Evolutionary conservation across 768 basidiomycete genomes (phyloP), one percentile per base, ranked within the genome.

Genomic region (Clitopilus passeckerianus): DNA sequence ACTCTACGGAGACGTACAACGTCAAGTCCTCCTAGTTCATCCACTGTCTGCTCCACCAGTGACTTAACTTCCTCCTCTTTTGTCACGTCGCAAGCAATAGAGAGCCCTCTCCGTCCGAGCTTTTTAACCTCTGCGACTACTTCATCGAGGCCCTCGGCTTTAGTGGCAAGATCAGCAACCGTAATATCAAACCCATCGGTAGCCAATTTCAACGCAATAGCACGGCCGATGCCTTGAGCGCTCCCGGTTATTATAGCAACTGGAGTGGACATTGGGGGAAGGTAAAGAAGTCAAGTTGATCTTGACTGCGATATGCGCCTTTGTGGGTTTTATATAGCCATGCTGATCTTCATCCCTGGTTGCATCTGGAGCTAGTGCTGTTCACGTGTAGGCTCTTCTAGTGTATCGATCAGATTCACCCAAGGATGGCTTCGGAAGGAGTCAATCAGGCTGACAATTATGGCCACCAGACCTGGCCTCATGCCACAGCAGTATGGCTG

Each of bases 151-250:
- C 44, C 22, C 6, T 52, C 60, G n/a, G 44, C 10, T 20, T 74
- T 63, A 1, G 59, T 43, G 1, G 61, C 61, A 3, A 76, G 33
- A 59, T 76, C 74, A 30, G 63, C 60, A 23, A 75, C 60, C 4
- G 63, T 70, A 5, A 75, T 66, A 55, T 71, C 64, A 10, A 70
- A 63, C 9, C 74, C 74, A 54, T 75, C 74, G 0, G 63, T 54
- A 5, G 72, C 73, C 10, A 75, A 68, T 0, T 69, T 68, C 5
- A 71, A 64, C 6, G 72, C 73, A 20, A 72, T 73, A 9, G 71
- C 67, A 4, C 63, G 57, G 15, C 74, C 74, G 23, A 75, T 71
- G 24, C 73, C 74, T 57, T 70, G 68, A 0, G 74, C 72, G 10
- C 67, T 69, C 5, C 73, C 74, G 2, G 73, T 74, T 18, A 74